Percentiles rank a stretch among this genome's conserved stretches.
phyloP scores from a whole-genome alignment of 2,329 filamentous ascomycete genomes.

The Bipolaris zeicola region DNA sequence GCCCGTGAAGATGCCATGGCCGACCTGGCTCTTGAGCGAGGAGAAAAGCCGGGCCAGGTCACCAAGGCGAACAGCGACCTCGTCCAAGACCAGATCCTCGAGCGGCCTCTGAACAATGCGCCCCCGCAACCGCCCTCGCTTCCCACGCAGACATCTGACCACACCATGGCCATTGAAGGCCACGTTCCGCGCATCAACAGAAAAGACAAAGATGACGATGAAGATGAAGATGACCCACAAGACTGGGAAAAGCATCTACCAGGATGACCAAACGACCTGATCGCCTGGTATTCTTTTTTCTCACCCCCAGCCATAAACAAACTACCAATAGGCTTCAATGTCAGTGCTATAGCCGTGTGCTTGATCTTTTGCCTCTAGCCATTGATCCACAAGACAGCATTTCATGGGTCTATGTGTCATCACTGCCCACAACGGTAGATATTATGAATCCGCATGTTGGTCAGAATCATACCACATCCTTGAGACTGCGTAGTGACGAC shows the following conservation, averaged over 20 bases:
- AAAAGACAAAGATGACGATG: slow-evolving; percentile 21
- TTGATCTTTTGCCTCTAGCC: neutral
- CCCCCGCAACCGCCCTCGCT: slow-evolving; percentile 37
- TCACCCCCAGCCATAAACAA: neutral
- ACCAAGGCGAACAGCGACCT: slow-evolving; percentile 42
- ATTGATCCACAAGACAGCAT: too few species aligned
- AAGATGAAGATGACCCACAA: slow-evolving; percentile 33
- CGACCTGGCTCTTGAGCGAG: slow-evolving; percentile 53
- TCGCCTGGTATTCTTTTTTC: neutral
- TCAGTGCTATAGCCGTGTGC: neutral
- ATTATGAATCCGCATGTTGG: neutral
- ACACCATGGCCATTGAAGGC: slow-evolving; percentile 48
- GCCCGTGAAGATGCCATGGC: slow-evolving; percentile 42
- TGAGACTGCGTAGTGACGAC: neutral
- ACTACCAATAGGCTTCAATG: neutral
- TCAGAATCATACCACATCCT: neutral
- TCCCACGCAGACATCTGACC: slow-evolving; percentile 20
- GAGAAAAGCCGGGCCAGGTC: slow-evolving; percentile 46
- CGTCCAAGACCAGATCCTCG: slow-evolving; percentile 40
- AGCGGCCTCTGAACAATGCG: slow-evolving; percentile 28
- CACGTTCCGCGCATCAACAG: slow-evolving; percentile 40
- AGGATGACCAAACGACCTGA: slow-evolving; percentile 17
- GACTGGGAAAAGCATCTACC: slow-evolving; percentile 46
- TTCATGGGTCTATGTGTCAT: neutral
- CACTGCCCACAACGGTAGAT: neutral